Conservation (phyloP, 139 green algal species). For the Choricystis sp. region DNA sequence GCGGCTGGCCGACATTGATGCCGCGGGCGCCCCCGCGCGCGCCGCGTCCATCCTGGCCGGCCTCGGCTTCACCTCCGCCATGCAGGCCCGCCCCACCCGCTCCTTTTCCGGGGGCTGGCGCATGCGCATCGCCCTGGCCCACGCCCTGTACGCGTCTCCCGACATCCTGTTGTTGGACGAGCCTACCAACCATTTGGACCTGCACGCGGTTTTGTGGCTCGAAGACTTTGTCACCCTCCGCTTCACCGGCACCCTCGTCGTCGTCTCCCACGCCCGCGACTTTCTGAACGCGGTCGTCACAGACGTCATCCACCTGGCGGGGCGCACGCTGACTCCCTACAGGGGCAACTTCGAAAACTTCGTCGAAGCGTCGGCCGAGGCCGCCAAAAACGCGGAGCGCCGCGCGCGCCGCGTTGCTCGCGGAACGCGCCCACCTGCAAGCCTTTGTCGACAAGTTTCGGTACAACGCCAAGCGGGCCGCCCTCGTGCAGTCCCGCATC, state of each 20-base stretch:
- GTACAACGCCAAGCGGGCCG: conserved; percentile 77
- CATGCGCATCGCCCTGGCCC: conserved; percentile 60
- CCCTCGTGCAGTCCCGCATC: conserved; percentile 80
- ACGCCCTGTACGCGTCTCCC: conserved; percentile 60
- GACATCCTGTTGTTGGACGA: conserved; percentile 80
- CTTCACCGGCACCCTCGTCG: conserved; percentile 70
- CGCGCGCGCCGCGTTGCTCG: conserved; percentile 33
- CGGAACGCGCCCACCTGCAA: conserved; percentile 33
- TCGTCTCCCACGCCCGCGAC: conserved; percentile 70
- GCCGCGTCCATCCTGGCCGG: conserved; percentile 61
- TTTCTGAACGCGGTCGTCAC: conserved; percentile 77
- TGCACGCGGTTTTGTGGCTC: conserved; percentile 72
- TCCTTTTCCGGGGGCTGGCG: conserved; percentile 69
- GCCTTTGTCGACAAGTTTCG: conserved; percentile 86
- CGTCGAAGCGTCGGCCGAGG: conserved; percentile 33
- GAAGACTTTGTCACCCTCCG: conserved; percentile 29
- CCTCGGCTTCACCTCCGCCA: conserved; percentile 53
- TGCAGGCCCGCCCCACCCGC: conserved; percentile 45
- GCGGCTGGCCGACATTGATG: conserved; percentile 72
- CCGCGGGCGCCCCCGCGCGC: conserved; percentile 51
- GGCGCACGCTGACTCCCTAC: conserved; percentile 42
- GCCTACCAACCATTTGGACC: conserved; percentile 68
- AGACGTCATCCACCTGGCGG: conserved; percentile 75
- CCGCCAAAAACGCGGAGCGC: conserved; percentile 39
- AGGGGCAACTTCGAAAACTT: conserved; percentile 69